Percentiles rank a stretch among this genome's conserved stretches.
These are phyloP conservation scores for Cryptococcus deneoformans DNA, from an alignment of 1,284 basidiomycete species.

Conservation along the genomic window DNA sequence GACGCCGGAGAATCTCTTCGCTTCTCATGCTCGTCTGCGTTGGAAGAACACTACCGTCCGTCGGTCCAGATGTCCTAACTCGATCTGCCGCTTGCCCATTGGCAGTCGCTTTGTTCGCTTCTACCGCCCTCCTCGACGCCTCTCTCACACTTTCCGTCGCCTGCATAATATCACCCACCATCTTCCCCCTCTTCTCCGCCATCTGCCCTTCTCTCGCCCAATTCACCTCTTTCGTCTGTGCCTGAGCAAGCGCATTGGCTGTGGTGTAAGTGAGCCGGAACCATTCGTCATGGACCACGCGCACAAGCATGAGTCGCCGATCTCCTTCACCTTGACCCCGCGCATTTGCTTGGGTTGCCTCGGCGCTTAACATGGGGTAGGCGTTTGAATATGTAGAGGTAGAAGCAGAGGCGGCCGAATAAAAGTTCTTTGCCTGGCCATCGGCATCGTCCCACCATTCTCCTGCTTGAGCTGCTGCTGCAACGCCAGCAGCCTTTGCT, in stretches of 20 bases:
- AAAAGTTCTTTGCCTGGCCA: no score
- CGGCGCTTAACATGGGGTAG: background rate
- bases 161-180: background rate
- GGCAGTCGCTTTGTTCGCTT: no score
- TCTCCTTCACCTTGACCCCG: conserved; percentile 8
- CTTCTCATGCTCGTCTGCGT: no score
- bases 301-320: conserved; percentile 29
- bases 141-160: background rate
- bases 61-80: no score
- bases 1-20: no score
- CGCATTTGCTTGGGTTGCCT: no score
- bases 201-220: background rate
- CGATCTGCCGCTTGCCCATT: no score
- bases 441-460: no score
- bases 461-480: background rate
- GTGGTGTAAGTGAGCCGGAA: conserved; percentile 9
- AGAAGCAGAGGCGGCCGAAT: no score
- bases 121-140: no score
- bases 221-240: background rate
- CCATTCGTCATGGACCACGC: conserved; percentile 33
- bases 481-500: background rate
- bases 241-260: background rate
- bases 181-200: background rate
- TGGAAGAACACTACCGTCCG: no score
- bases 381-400: no score